phyloP scores from a whole-genome alignment of 116 monocot genomes.

The Papilionanthe hybrid region DNA sequence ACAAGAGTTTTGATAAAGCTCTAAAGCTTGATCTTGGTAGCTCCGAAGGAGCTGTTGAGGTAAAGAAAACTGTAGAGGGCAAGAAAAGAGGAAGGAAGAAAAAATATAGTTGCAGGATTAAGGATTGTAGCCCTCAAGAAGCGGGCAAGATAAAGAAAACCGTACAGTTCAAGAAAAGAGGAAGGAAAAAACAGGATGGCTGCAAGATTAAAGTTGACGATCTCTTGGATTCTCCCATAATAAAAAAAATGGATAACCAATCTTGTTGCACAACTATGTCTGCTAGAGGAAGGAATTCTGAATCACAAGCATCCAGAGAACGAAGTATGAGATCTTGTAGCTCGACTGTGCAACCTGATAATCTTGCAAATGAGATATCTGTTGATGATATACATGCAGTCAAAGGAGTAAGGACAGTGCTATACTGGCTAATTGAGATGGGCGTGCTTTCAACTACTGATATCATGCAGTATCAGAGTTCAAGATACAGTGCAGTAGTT shows the following conservation, averaged over 20 bases:
- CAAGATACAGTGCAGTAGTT: slow-evolving; percentile 31
- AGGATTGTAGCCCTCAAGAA: background rate
- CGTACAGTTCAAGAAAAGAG: slow-evolving; percentile 1
- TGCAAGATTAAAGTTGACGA: slow-evolving; percentile 13
- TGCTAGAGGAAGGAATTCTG: slow-evolving; percentile 9
- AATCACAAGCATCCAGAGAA: slow-evolving; percentile 31
- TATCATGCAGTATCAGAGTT: slow-evolving; percentile 34
- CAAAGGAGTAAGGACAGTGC: slow-evolving; percentile 48
- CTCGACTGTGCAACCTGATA: slow-evolving; percentile 19
- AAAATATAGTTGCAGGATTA: no score
- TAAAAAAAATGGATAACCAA: slow-evolving; percentile 27
- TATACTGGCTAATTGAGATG: slow-evolving; percentile 60
- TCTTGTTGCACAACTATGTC: slow-evolving; percentile 9
- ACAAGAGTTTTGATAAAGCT: background rate
- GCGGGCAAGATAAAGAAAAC: background rate
- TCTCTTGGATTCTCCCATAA: slow-evolving; percentile 46
- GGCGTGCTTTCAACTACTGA: slow-evolving; percentile 42
- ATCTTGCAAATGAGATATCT: slow-evolving; percentile 22
- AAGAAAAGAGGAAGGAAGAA: slow-evolving; percentile 6
- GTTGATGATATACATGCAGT: slow-evolving; percentile 12
- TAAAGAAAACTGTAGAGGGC: background rate
- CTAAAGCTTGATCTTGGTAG: background rate
- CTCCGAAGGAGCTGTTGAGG: background rate
- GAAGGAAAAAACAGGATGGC: slow-evolving; percentile 15
- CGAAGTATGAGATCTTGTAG: slow-evolving; percentile 22